Conservation (phyloP, 2,329 filamentous ascomycete genomes). For the Didymella glomerata region DNA sequence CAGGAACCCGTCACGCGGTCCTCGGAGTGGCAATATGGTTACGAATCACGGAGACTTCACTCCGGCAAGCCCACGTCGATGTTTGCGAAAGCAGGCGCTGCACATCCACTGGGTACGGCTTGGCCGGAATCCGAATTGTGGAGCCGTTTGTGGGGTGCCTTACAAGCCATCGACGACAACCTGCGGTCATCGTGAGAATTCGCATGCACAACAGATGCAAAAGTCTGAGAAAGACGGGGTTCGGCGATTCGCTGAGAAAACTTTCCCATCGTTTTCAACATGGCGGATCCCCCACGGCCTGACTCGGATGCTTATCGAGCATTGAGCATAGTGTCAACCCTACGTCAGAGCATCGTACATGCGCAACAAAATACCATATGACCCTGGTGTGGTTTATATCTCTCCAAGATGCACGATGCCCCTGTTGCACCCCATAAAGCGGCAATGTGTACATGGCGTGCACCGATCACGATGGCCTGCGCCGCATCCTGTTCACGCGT, state of each 20-base stretch:
- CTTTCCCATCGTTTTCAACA: background rate
- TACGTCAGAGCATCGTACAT: background rate
- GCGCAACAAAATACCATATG: background rate
- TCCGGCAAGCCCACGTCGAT: background rate
- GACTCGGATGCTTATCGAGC: background rate
- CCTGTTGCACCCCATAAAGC: background rate
- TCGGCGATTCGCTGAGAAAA: background rate
- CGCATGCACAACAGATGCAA: background rate
- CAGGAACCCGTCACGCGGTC: conserved; percentile 1
- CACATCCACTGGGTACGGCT: background rate
- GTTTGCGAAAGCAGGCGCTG: conserved; percentile 9
- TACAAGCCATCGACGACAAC: conserved; percentile 15
- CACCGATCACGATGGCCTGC: background rate
- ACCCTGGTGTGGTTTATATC: background rate
- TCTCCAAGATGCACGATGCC: background rate
- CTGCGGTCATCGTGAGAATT: conserved; percentile 11
- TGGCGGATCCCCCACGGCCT: background rate
- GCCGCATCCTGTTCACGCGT: background rate
- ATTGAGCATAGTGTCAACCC: background rate
- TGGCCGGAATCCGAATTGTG: background rate
- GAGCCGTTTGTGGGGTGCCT: conserved; percentile 4
- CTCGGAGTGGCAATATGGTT: background rate
- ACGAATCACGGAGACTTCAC: background rate
- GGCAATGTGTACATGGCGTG: background rate
- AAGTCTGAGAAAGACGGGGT: background rate